Evolutionary conservation across 495 filamentous ascomycete genomes (phyloP).

Genomic region (Lophium mytilinum): DNA sequence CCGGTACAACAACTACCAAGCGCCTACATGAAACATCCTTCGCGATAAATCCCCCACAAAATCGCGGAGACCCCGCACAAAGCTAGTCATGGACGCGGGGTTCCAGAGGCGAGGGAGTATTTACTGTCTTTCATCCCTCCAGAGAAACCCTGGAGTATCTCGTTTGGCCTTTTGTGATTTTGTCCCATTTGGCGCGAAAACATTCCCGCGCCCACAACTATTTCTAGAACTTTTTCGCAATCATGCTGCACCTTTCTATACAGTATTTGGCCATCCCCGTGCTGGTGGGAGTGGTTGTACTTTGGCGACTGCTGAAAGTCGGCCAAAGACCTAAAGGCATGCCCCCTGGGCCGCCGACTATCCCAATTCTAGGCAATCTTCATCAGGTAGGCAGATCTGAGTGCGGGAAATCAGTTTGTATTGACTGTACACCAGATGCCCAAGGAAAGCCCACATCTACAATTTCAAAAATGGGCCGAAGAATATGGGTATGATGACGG

Average conservation of each 20-base stretch:
- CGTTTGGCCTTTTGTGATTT: background rate
- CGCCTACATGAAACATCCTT: background rate
- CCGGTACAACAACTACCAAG: background rate
- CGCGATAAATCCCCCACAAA: background rate
- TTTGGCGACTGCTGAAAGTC: conserved; percentile 16
- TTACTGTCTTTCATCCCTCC: background rate
- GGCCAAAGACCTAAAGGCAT: conserved; percentile 30
- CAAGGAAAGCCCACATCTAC: conserved; percentile 14
- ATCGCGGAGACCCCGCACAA: background rate
- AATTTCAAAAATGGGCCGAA: conserved; percentile 36
- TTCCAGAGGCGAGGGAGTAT: background rate
- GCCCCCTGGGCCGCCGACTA: conserved; percentile 35
- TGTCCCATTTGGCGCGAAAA: background rate
- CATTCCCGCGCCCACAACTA: background rate
- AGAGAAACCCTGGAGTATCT: background rate
- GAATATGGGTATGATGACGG: conserved; percentile 24
- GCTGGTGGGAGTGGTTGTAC: background rate
- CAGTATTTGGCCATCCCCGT: background rate
- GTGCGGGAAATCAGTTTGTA: background rate
- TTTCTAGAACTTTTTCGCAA: background rate
- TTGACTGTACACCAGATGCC: conserved; percentile 13
- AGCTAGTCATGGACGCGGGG: background rate
- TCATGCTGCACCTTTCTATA: background rate
- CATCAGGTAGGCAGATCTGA: background rate
- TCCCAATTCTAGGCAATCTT: background rate